Conservation (phyloP, 2,329 filamentous ascomycete species). For the Ceratocystis ficicola region DNA sequence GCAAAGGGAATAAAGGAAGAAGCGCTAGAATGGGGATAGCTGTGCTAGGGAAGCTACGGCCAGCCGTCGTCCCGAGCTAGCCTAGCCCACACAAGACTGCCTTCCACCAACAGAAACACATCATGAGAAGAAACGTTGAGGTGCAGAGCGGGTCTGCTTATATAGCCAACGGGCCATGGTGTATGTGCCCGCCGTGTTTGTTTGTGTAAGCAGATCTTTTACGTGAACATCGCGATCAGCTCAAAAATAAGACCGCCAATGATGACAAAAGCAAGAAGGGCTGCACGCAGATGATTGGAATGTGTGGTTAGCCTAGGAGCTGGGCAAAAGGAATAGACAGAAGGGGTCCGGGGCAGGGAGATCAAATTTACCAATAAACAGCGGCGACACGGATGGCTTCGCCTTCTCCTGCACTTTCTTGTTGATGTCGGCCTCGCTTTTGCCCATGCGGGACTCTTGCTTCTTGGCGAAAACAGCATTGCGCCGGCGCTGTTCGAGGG, state of each 20-base stretch:
- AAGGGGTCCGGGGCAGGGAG: background rate
- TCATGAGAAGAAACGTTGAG: background rate
- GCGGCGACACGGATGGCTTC: conserved; percentile 51
- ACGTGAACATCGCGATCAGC: conserved; percentile 33
- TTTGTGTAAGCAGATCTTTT: background rate
- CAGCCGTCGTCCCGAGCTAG: background rate
- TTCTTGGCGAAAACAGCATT: conserved; percentile 68
- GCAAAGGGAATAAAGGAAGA: conserved; percentile 6
- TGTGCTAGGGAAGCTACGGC: background rate
- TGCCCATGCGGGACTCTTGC: conserved; percentile 63
- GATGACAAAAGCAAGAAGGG: conserved; percentile 46
- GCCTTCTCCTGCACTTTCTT: conserved; percentile 43
- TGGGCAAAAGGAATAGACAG: background rate
- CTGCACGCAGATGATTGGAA: conserved; percentile 28
- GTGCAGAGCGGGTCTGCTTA: background rate
- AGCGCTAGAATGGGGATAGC: background rate
- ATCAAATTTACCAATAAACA: conserved; percentile 47
- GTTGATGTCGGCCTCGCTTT: conserved; percentile 53
- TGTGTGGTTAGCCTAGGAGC: background rate
- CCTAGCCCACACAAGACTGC: background rate
- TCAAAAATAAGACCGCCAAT: conserved; percentile 51
- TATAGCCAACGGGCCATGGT: background rate
- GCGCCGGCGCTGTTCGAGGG: conserved; percentile 66
- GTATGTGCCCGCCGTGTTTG: too few relatives aligned
- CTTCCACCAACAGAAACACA: too few relatives aligned